phyloP scores from a whole-genome alignment of 805 yeast species.

The Yamadazyma scolyti region DNA sequence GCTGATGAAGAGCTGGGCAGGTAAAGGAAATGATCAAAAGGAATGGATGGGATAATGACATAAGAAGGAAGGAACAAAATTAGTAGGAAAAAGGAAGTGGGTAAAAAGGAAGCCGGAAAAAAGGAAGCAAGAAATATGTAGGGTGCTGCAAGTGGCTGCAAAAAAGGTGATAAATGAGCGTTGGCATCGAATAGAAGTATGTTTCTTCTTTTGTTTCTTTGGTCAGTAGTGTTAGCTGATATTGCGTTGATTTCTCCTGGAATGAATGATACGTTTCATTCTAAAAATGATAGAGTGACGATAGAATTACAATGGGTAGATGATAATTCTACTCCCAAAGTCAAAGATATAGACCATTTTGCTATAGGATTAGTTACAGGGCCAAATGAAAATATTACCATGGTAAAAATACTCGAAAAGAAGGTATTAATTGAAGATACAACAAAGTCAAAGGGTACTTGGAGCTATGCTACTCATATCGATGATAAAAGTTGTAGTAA shows the following conservation, averaged over 20 bases:
- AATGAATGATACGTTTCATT: constrained; percentile 1
- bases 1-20: background rate
- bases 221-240: constrained; percentile 3
- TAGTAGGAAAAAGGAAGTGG: too few relatives aligned
- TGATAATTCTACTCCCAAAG: constrained; percentile 7
- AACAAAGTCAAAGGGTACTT: background rate
- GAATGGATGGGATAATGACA: too few relatives aligned
- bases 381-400: constrained; percentile 7
- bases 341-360: constrained; percentile 4
- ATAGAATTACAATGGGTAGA: constrained; percentile 7
- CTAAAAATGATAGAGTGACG: constrained; percentile 2
- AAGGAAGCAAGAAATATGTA: too few relatives aligned
- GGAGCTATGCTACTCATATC: constrained; percentile 4
- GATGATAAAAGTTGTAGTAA: constrained; percentile 3
- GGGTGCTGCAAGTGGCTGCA: constrained; percentile 5
- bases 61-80: too few relatives aligned
- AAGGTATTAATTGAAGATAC: background rate
- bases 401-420: constrained; percentile 3
- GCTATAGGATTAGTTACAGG: constrained; percentile 9
- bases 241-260: constrained; percentile 8
- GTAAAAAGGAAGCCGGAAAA: too few relatives aligned
- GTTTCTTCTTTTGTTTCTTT: background rate
- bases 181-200: too few relatives aligned
- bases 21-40: background rate
- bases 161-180: constrained; percentile 1